phyloP scores from a whole-genome alignment of 305 asterid species.

The Fraxinus sp. region DNA sequence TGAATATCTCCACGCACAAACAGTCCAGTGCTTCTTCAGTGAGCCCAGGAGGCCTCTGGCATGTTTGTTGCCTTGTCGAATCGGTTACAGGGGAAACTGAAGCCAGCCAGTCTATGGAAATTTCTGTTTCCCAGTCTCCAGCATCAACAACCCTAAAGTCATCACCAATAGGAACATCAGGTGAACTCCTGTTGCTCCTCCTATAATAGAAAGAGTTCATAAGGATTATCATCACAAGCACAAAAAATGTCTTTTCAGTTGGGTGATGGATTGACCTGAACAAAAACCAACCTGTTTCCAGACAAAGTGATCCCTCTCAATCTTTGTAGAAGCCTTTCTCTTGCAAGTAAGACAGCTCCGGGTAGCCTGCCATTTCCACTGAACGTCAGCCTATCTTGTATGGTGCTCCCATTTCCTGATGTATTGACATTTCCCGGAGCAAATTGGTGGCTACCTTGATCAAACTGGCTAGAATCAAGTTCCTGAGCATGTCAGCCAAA shows the following conservation, averaged over 20 bases:
- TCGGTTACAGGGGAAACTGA: no score
- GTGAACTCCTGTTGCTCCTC: conserved; percentile 27
- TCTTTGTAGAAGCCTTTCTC: conserved; percentile 85
- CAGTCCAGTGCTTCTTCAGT: conserved; percentile 47
- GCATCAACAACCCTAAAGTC: conserved; percentile 52
- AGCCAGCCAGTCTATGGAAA: conserved; percentile 44
- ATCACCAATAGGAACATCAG: conserved; percentile 36
- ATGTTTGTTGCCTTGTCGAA: conserved; percentile 26
- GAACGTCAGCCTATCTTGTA: conserved; percentile 41
- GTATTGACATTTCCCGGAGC: conserved; percentile 30
- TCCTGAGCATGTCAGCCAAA: conserved; percentile 45
- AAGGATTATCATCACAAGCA: no score
- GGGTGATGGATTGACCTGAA: no score
- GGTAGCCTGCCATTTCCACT: conserved; percentile 74
- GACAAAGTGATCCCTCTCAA: conserved; percentile 69
- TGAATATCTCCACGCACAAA: conserved; percentile 46
- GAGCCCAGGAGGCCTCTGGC: conserved; percentile 65
- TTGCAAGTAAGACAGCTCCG: conserved; percentile 77
- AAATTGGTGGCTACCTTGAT: conserved; percentile 46
- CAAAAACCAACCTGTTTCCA: conserved; percentile 51
- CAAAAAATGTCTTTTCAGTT: background rate
- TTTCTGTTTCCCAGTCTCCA: conserved; percentile 62
- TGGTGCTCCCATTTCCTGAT: conserved; percentile 32
- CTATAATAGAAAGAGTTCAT: background rate
- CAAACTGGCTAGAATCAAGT: conserved; percentile 45